Evolutionary conservation across 148 eudicot species (phyloP).

Genomic region (Chenopodium formosanum): DNA sequence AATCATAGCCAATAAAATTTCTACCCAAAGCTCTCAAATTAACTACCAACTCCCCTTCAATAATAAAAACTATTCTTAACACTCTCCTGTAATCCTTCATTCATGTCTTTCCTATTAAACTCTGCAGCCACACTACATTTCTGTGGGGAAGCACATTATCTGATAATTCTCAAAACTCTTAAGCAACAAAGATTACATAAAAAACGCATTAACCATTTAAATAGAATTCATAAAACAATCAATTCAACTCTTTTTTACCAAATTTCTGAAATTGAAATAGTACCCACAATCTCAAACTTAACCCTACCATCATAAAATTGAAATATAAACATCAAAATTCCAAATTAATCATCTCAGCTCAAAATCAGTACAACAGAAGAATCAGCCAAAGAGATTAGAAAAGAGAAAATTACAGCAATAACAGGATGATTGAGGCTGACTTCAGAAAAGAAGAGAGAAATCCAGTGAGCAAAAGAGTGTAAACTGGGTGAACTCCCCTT

Average conservation of each 20-base stretch:
- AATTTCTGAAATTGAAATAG: not conserved
- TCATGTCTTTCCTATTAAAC: too few species aligned
- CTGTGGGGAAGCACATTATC: not conserved
- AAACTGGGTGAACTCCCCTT: conserved; percentile 67
- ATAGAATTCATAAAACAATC: not conserved
- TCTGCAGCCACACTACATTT: not conserved
- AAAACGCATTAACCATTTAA: not conserved
- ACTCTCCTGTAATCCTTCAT: too few species aligned
- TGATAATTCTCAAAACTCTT: not conserved
- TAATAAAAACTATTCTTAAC: too few species aligned
- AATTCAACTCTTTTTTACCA: not conserved
- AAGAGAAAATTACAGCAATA: conserved; percentile 60
- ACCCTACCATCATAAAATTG: not conserved
- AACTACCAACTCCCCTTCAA: too few species aligned
- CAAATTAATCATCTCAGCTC: not conserved
- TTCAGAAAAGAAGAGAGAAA: conserved; percentile 82
- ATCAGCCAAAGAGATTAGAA: not conserved
- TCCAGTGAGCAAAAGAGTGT: conserved; percentile 68
- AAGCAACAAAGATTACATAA: not conserved
- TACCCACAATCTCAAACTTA: not conserved
- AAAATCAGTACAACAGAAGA: not conserved
- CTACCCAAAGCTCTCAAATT: not conserved
- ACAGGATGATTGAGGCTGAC: conserved; percentile 78
- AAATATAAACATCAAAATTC: not conserved
- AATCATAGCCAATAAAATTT: not conserved